Evolutionary conservation across 495 filamentous ascomycete species (phyloP).

Genomic region (Ascodesmis nigricans): DNA sequence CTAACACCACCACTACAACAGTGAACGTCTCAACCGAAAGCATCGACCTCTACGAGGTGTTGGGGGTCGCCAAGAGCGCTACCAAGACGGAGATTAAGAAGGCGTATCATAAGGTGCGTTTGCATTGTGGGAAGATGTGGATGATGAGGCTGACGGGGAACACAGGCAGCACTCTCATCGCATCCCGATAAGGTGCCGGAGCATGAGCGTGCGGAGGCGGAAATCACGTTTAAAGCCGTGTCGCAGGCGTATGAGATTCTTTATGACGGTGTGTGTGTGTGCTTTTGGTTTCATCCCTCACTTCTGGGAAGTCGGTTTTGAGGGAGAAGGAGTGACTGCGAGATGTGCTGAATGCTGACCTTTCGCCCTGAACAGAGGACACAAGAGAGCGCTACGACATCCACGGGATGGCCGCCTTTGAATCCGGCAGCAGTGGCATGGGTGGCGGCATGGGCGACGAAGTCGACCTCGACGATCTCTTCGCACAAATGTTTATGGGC

Average conservation of each 20-base stretch:
- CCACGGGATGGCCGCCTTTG: conserved; percentile 90
- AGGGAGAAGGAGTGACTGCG: too few species aligned
- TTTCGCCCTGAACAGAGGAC: conserved; percentile 27
- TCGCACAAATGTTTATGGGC: conserved; percentile 83
- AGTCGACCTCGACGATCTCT: conserved; percentile 71
- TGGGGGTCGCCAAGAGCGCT: conserved; percentile 47
- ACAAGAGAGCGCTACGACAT: conserved; percentile 79
- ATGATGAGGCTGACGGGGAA: not conserved
- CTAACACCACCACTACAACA: conserved; percentile 5
- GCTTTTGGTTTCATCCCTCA: too few species aligned
- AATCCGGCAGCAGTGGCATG: conserved; percentile 36
- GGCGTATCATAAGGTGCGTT: conserved; percentile 75
- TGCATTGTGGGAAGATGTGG: too few species aligned
- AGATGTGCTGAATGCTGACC: not conserved
- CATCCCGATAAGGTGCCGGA: conserved; percentile 95
- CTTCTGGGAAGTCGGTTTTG: too few species aligned
- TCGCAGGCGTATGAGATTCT: conserved; percentile 95
- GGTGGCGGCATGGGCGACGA: conserved; percentile 39
- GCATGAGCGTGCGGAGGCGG: conserved; percentile 58
- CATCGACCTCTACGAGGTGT: conserved; percentile 34
- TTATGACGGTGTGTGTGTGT: conserved; percentile 36
- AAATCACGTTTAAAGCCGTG: conserved; percentile 73
- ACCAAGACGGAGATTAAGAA: conserved; percentile 79
- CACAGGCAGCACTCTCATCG: conserved; percentile 60
- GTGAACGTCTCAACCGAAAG: conserved; percentile 26